Conservation (phyloP, 2,329 filamentous ascomycete genomes). For the Lomentospora prolificans region DNA sequence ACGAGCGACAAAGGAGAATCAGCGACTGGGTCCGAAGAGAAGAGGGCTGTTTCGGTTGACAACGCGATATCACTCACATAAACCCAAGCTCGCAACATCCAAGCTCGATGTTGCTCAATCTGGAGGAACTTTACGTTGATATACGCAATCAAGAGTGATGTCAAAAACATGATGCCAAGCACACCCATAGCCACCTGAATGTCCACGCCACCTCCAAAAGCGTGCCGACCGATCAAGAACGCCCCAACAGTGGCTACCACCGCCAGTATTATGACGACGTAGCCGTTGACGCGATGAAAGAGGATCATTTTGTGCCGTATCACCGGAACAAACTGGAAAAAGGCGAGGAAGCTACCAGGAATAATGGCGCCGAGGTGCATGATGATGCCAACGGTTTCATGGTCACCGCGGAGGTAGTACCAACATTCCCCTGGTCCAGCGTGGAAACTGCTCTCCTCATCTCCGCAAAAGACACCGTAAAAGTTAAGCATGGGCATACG, state of each 20-base stretch:
- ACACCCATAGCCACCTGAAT: slow-evolving; percentile 32
- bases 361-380: slow-evolving; percentile 33
- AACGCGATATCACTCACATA: slow-evolving; percentile 23
- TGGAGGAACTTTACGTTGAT: slow-evolving; percentile 48
- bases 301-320: slow-evolving; percentile 35
- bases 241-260: slow-evolving; percentile 34
- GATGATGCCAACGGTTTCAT: slow-evolving; percentile 28
- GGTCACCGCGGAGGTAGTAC: slow-evolving; percentile 20
- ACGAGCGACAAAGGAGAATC: slow-evolving; percentile 1
- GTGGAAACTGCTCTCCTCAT: neutral
- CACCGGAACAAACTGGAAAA: slow-evolving; percentile 36
- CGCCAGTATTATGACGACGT: slow-evolving; percentile 37
- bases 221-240: slow-evolving; percentile 37
- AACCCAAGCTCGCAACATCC: slow-evolving; percentile 49
- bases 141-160: slow-evolving; percentile 33
- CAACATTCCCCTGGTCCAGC: slow-evolving; percentile 29
- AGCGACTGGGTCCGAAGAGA: too few relatives aligned
- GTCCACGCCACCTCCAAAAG: slow-evolving; percentile 42
- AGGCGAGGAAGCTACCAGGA: slow-evolving; percentile 30
- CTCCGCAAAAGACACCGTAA: slow-evolving; percentile 21
- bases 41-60: too few relatives aligned
- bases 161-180: slow-evolving; percentile 31
- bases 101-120: slow-evolving; percentile 50
- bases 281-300: slow-evolving; percentile 50
- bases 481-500: slow-evolving; percentile 38